A percentile compares a stretch with the other conserved stretches of the same genome.
These are phyloP conservation scores for Stagonosporopsis cucurbitacearum DNA, from an alignment of 2,329 filamentous ascomycete species.

Conservation along the genomic window DNA sequence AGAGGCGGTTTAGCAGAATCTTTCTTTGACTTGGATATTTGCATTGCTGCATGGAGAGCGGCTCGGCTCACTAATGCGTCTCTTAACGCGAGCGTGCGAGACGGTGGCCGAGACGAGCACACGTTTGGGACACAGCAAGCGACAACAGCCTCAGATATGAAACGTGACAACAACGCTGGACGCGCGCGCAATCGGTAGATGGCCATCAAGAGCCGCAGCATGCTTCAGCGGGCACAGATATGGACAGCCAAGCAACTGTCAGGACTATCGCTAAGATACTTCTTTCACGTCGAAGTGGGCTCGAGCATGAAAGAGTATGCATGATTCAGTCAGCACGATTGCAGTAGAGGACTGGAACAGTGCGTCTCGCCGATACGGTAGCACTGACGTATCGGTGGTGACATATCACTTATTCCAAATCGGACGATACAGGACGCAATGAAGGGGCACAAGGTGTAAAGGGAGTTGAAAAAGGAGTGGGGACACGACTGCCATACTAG, in stretches of 20 bases:
- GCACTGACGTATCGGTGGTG: not conserved
- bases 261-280: not conserved
- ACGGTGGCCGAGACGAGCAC: constrained; percentile 12
- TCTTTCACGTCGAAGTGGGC: not conserved
- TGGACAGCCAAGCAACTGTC: constrained; percentile 1
- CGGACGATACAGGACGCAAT: no score
- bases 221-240: not conserved
- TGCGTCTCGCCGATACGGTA: not conserved
- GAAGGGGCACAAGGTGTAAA: no score
- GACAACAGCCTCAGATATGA: constrained; percentile 8
- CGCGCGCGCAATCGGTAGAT: not conserved
- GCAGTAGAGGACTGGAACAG: not conserved
- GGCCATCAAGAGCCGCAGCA: not conserved
- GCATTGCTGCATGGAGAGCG: not conserved
- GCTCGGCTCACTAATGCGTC: constrained; percentile 9
- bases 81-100: not conserved
- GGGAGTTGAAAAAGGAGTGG: no score
- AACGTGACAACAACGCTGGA: constrained; percentile 1
- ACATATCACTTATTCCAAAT: not conserved
- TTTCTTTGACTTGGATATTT: not conserved
- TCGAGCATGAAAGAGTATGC: not conserved
- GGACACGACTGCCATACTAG: no score
- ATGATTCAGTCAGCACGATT: not conserved
- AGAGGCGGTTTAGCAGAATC: not conserved
- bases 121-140: constrained; percentile 5